Conservation (phyloP, 2,329 filamentous ascomycete genomes). For the Fusarium dlaminii region DNA sequence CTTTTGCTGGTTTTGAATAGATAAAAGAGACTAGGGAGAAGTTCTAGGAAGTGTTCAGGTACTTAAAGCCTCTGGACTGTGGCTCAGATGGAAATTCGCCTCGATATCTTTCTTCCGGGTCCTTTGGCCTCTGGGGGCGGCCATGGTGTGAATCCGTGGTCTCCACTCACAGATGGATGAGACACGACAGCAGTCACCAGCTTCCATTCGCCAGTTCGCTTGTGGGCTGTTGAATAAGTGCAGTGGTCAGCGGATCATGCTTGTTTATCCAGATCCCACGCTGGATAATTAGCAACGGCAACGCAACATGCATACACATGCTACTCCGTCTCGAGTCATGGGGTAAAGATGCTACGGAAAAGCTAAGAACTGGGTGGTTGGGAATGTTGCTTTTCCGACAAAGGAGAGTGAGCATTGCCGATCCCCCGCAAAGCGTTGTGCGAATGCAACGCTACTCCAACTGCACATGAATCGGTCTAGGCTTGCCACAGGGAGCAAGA, state of each 20-base stretch:
- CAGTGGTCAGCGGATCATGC: neutral
- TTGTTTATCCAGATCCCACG: neutral
- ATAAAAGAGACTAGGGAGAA: no score
- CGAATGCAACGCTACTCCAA: neutral
- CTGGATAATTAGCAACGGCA: neutral
- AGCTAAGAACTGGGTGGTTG: neutral
- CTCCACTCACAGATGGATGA: neutral
- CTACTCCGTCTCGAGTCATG: neutral
- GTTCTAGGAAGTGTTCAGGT: no score
- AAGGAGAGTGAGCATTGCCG: neutral
- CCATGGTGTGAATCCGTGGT: neutral
- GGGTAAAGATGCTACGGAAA: neutral
- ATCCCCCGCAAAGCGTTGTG: constrained; percentile 11
- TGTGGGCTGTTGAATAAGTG: neutral
- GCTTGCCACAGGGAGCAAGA: no score
- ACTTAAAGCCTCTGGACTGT: constrained; percentile 25
- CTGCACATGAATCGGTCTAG: neutral
- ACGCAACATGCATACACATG: neutral
- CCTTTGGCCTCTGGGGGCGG: neutral
- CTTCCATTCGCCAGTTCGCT: neutral
- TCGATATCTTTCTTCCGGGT: neutral
- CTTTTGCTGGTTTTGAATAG: no score
- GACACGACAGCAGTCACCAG: no score
- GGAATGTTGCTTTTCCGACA: constrained; percentile 10
- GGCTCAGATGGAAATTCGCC: neutral